Percentiles rank a stretch among this genome's conserved stretches.
These are phyloP conservation scores for Hericium rajendrae DNA, from an alignment of 768 basidiomycete species.

Conservation along the genomic window DNA sequence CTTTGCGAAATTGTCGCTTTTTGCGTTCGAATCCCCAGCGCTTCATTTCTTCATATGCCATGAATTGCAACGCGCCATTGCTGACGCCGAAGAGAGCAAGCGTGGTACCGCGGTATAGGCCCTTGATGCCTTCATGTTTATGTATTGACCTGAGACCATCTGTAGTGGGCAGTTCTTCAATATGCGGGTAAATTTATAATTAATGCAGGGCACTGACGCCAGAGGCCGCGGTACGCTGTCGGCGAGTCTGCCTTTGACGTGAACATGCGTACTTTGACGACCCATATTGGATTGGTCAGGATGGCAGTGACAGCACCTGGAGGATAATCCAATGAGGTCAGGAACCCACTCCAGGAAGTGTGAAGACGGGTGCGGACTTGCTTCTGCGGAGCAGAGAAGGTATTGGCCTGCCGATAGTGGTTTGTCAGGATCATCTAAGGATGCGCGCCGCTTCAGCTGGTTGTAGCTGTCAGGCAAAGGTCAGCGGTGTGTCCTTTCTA, in stretches of 20 bases:
- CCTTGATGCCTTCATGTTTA: slow-evolving; percentile 61
- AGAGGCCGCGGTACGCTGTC: slow-evolving; percentile 68
- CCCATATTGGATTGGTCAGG: slow-evolving; percentile 96
- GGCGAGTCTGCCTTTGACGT: slow-evolving; percentile 63
- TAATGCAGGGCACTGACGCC: slow-evolving; percentile 39
- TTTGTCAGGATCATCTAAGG: slow-evolving; percentile 53
- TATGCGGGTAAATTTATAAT: background rate
- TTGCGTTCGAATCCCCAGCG: slow-evolving; percentile 78
- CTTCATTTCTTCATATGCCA: slow-evolving; percentile 95
- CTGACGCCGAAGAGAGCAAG: slow-evolving; percentile 88
- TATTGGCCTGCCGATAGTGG: slow-evolving; percentile 70
- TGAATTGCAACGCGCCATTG: slow-evolving; percentile 94
- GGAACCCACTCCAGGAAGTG: slow-evolving; percentile 8
- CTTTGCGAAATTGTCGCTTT: slow-evolving; percentile 45
- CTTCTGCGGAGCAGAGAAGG: slow-evolving; percentile 87
- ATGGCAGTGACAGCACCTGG: slow-evolving; percentile 88
- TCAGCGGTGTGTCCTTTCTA: background rate
- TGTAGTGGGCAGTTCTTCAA: slow-evolving; percentile 15
- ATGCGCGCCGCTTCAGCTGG: slow-evolving; percentile 78
- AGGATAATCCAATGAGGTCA: background rate
- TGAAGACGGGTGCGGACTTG: slow-evolving; percentile 60
- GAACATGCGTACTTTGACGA: slow-evolving; percentile 96
- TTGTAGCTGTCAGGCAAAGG: slow-evolving; percentile 49
- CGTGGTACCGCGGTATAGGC: slow-evolving; percentile 80
- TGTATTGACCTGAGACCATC: slow-evolving; percentile 70